Conservation (phyloP, 2,329 filamentous ascomycete species). For the Colletotrichum orbiculare region DNA sequence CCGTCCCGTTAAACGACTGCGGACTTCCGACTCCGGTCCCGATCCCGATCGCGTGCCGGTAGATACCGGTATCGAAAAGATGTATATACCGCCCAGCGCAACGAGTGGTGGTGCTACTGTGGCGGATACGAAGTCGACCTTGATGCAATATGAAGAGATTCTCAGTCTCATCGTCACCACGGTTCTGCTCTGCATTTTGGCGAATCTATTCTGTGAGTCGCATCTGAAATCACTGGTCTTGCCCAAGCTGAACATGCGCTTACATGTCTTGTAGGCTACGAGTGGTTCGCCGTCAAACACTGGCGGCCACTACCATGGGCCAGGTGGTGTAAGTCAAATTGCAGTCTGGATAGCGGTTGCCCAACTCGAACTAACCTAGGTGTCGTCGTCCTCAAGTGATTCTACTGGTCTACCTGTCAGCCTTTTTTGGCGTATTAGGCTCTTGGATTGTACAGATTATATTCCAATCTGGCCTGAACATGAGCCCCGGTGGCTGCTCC, state of each 20-base stretch:
- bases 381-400: not conserved
- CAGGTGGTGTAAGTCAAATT: not conserved
- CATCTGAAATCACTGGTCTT: too few species aligned
- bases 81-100: too few species aligned
- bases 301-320: conserved; percentile 16
- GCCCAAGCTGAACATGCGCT: not conserved
- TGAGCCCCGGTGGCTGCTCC: conserved; percentile 1
- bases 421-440: conserved; percentile 7
- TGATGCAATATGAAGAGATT: not conserved
- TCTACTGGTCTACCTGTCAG: conserved; percentile 2
- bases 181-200: not conserved
- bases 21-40: too few species aligned
- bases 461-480: not conserved
- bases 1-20: too few species aligned
- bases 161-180: not conserved
- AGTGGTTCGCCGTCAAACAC: conserved; percentile 2
- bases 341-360: not conserved
- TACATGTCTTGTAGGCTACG: not conserved
- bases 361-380: not conserved
- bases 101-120: too few species aligned
- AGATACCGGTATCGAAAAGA: too few species aligned
- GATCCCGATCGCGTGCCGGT: too few species aligned
- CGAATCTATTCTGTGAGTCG: not conserved
- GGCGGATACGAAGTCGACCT: not conserved
- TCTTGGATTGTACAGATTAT: conserved; percentile 11